phyloP scores from a whole-genome alignment of 1,284 basidiomycete genomes.

The Malassezia equina region DNA sequence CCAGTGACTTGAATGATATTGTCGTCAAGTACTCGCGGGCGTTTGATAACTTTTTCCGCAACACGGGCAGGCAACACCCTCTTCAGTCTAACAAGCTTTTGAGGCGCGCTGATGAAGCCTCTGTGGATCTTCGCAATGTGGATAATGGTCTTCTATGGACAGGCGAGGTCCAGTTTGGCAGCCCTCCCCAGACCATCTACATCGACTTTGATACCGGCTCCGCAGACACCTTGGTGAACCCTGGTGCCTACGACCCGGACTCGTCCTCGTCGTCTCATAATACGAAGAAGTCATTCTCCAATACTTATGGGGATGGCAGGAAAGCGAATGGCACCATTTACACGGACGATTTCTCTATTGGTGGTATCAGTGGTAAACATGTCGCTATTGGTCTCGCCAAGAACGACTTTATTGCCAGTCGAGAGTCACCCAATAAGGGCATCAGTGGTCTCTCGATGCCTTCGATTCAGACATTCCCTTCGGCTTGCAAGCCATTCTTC shows the following conservation, averaged over 20 bases:
- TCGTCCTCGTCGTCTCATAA: slow-evolving; percentile 23
- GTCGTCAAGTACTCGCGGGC: not conserved
- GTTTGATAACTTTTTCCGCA: slow-evolving; percentile 22
- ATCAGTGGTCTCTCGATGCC: slow-evolving; percentile 48
- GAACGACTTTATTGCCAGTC: slow-evolving; percentile 36
- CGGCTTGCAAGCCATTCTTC: slow-evolving; percentile 30
- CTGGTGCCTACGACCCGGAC: slow-evolving; percentile 26
- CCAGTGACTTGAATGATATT: not conserved
- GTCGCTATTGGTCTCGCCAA: slow-evolving; percentile 48
- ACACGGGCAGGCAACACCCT: slow-evolving; percentile 33
- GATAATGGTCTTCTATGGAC: slow-evolving; percentile 20
- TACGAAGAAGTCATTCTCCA: slow-evolving; percentile 49
- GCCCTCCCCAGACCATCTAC: slow-evolving; percentile 20
- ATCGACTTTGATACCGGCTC: slow-evolving; percentile 45
- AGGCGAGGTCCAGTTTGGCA: slow-evolving; percentile 33
- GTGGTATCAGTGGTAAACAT: slow-evolving; percentile 38
- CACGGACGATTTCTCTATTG: slow-evolving; percentile 52
- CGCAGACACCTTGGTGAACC: slow-evolving; percentile 36
- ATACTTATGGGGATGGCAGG: slow-evolving; percentile 56
- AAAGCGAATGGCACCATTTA: slow-evolving; percentile 54
- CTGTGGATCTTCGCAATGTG: not conserved
- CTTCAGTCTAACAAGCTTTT: not conserved
- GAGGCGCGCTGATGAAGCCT: not conserved
- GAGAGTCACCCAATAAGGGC: slow-evolving; percentile 31
- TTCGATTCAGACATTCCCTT: slow-evolving; percentile 22